Evolutionary conservation across 2,329 filamentous ascomycete species (phyloP).

Genomic region (Parastagonospora avenae): DNA sequence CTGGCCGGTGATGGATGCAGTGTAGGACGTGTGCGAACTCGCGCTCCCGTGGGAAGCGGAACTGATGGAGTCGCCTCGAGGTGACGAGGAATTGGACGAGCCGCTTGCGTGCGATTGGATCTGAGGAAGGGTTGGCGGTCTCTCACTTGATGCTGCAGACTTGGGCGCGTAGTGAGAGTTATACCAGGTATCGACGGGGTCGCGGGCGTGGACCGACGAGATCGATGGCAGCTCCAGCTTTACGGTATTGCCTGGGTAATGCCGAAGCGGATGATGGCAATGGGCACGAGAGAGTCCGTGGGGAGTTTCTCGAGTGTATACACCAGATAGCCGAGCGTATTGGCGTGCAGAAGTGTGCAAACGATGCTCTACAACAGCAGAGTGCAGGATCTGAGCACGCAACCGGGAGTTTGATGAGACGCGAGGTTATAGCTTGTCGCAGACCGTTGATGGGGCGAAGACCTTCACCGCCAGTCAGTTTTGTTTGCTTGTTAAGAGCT

Average conservation of each 20-base stretch:
- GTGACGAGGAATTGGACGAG: conserved; percentile 74
- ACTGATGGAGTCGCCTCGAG: conserved; percentile 76
- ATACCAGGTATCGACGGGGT: conserved; percentile 74
- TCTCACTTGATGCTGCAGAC: conserved; percentile 72
- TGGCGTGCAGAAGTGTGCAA: conserved; percentile 15
- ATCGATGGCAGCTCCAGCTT: conserved; percentile 94
- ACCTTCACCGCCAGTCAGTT: conserved; percentile 42
- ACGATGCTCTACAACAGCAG: conserved; percentile 32
- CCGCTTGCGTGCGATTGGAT: conserved; percentile 67
- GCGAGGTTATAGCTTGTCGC: conserved; percentile 33
- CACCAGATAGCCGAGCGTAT: conserved; percentile 33
- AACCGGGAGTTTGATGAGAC: conserved; percentile 32
- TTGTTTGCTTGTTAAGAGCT: conserved; percentile 38
- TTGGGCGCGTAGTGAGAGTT: conserved; percentile 69
- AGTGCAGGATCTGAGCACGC: conserved; percentile 37
- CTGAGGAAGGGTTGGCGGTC: conserved; percentile 72
- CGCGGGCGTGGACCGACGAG: conserved; percentile 81
- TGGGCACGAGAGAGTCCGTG: conserved; percentile 14
- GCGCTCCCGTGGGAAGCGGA: conserved; percentile 58
- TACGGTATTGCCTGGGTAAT: conserved; percentile 64
- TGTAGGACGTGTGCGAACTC: conserved; percentile 62
- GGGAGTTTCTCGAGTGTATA: conserved; percentile 22
- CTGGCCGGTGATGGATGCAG: conserved; percentile 59
- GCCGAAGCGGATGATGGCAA: conserved; percentile 7
- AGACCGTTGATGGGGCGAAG: conserved; percentile 21